Percentiles rank a stretch among this genome's conserved stretches.
These are phyloP conservation scores for Microdochium paspali DNA, from an alignment of 2,329 filamentous ascomycete species.

Conservation along the genomic window DNA sequence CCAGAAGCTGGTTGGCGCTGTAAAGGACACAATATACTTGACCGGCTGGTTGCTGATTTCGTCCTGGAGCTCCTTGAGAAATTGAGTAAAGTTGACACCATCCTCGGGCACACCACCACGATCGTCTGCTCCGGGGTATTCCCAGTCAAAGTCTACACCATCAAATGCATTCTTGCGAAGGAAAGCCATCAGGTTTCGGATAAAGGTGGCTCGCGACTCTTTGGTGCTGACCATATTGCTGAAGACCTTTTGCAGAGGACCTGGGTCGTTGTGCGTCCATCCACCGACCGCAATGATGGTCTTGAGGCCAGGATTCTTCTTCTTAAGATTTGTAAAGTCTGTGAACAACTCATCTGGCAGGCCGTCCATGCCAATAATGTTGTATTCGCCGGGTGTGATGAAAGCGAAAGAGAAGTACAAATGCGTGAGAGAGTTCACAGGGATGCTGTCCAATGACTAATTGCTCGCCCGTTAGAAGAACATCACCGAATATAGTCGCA, in stretches of 20 bases:
- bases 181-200: constrained; percentile 10
- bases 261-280: constrained; percentile 26
- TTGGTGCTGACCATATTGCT: constrained; percentile 8
- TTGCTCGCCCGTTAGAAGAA: no score
- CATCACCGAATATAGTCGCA: no score
- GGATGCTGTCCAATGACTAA: no score
- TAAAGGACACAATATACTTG: constrained; percentile 9
- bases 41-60: neutral
- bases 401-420: constrained; percentile 22
- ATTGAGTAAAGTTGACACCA: constrained; percentile 8
- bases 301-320: constrained; percentile 14
- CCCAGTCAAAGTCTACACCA: constrained; percentile 15
- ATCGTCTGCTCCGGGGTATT: constrained; percentile 14
- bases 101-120: constrained; percentile 11
- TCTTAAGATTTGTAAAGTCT: constrained; percentile 20
- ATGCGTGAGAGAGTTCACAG: constrained; percentile 28
- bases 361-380: constrained; percentile 17
- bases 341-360: constrained; percentile 5
- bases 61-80: constrained; percentile 31
- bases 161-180: constrained; percentile 13
- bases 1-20: constrained; percentile 11
- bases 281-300: constrained; percentile 27
- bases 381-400: constrained; percentile 18
- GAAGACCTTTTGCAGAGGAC: constrained; percentile 14
- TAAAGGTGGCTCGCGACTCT: constrained; percentile 10